Evolutionary conservation across 2,329 filamentous ascomycete genomes (phyloP).

Genomic region (Sclerotinia sclerotiorum): DNA sequence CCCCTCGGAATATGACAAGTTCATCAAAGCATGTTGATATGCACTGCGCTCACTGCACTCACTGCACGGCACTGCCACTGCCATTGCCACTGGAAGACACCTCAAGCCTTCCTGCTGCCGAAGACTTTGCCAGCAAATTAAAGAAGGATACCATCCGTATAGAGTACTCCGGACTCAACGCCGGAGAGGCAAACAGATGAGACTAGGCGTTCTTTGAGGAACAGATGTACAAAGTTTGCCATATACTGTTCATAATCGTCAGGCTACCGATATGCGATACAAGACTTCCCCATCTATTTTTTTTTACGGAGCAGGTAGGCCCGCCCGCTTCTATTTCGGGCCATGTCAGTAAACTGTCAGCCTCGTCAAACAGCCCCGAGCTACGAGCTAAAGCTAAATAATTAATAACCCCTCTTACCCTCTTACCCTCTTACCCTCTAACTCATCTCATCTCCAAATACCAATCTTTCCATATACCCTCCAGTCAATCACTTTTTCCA

Average conservation of each 20-base stretch:
- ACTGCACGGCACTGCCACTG: too few species aligned
- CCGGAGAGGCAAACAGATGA: background rate
- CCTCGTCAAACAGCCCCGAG: conserved; percentile 8
- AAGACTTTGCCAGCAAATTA: background rate
- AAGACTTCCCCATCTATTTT: background rate
- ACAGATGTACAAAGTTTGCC: conserved; percentile 4
- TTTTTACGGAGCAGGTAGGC: background rate
- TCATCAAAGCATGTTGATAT: background rate
- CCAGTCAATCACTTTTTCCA: background rate
- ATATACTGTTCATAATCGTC: background rate
- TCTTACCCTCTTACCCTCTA: too few species aligned
- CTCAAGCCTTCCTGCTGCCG: conserved; percentile 13
- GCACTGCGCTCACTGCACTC: background rate
- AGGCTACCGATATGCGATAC: background rate
- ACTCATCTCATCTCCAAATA: background rate
- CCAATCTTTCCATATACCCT: background rate
- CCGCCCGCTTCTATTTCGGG: conserved; percentile 4
- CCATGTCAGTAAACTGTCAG: background rate
- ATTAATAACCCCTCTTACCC: conserved; percentile 15
- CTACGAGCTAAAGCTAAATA: background rate
- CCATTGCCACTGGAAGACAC: background rate
- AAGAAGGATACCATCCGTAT: background rate
- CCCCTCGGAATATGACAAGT: background rate
- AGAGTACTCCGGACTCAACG: background rate
- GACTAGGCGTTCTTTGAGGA: background rate